A percentile compares a stretch with the other conserved stretches of the same genome.
These are phyloP conservation scores for Coemansia sp. DNA, from an alignment of 192 early-diverging fungal genomes.

Conservation along the genomic window DNA sequence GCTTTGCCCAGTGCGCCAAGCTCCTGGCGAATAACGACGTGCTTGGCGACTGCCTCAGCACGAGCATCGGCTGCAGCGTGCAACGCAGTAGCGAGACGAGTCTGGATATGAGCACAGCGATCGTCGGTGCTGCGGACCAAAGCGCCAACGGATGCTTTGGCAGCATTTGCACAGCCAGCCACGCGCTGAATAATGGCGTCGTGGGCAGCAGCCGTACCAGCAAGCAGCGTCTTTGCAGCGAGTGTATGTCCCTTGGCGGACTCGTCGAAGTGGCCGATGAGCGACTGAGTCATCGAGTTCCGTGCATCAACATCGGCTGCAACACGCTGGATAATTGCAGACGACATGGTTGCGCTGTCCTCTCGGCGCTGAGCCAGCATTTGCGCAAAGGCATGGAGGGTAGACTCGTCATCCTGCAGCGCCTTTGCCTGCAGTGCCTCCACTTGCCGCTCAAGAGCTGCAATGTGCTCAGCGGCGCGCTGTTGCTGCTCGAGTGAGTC, in stretches of 20 bases:
- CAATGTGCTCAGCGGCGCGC: slow-evolving; percentile 8
- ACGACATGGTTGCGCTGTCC: neutral
- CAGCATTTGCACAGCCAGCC: neutral
- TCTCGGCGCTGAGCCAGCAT: slow-evolving; percentile 13
- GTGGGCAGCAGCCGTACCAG: neutral
- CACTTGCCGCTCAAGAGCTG: slow-evolving; percentile 24
- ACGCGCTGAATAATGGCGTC: neutral
- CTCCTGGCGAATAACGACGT: neutral
- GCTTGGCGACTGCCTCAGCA: neutral
- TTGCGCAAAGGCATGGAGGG: slow-evolving; percentile 14
- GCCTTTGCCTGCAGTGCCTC: slow-evolving; percentile 12
- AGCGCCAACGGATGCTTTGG: neutral
- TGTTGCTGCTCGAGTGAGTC: slow-evolving; percentile 6
- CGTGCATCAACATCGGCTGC: neutral
- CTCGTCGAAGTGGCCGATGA: neutral
- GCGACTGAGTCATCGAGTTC: neutral
- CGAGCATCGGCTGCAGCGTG: neutral
- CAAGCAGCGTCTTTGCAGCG: neutral
- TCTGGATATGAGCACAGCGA: neutral
- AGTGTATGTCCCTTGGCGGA: neutral
- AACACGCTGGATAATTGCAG: neutral
- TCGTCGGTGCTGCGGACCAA: neutral
- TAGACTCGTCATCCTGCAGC: slow-evolving; percentile 10
- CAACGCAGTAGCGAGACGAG: neutral
- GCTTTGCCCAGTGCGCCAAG: neutral